Evolutionary conservation across 2,329 filamentous ascomycete species (phyloP), one percentile per base, ranked within the genome.

Genomic region (Trichoderma brevicompactum): DNA sequence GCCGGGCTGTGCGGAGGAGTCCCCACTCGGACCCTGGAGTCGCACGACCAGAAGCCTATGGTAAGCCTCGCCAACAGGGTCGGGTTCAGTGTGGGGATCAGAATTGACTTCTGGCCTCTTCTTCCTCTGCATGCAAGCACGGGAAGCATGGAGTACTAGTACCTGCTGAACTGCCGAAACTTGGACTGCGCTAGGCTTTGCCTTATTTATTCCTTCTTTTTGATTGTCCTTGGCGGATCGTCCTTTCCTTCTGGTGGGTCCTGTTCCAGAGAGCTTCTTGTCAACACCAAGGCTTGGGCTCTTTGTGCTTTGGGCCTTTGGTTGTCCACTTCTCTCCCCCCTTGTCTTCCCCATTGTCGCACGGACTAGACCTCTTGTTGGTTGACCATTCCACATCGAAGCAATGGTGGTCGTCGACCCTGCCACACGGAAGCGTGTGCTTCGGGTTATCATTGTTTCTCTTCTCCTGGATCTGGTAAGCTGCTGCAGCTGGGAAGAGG

Each of bases 391-490:
- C 40, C 49, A 38, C 6, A 43, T 19, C 48, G 17, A 40, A 32
- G 28, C 19, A 46, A 64, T 83, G 80, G 78, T 81, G 49, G 65
- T 72, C 12, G 79, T 87, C 38, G 83, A 86, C 70, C 77, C 83
- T 54, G 76, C 79, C 65, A 82, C 82, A 76, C 88, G 94, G 68
- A 96, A 92, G 80, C 89, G 84, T 80, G 93, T 97, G 69, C 83
- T 98, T 68, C 89, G 85, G 73, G 92, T 98, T 71, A 87, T 98
- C 68, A 94, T 97, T 78, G 83, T 95, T 68, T 97, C 94, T 62
- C 83, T 98, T 46, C 84, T 98, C 15, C 84, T 98, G 12, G 94
- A 98, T 77, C 79, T 98, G 79, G 94, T 97, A 85, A 32, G 55
- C 32, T 41, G 41, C 56, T 52, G 48, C 58, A 43, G 28, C 10